A percentile compares a stretch with the other conserved stretches of the same genome.
phyloP scores from a whole-genome alignment of 495 filamentous ascomycete species.

The Aspergillus coremiiformis region DNA sequence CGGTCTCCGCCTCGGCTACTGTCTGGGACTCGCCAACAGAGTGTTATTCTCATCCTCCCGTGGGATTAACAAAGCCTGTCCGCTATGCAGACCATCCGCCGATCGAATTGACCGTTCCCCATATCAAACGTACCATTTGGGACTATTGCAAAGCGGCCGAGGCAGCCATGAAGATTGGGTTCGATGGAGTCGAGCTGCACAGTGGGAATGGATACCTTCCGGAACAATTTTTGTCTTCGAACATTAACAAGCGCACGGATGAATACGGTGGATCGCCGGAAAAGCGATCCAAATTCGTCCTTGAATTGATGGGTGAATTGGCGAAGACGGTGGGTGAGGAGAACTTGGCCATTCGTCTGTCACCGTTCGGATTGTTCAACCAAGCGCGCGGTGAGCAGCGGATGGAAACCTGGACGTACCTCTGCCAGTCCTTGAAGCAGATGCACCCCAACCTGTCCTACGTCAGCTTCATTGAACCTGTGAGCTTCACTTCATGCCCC shows the following conservation, averaged over 20 bases:
- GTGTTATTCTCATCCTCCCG: conserved; percentile 29
- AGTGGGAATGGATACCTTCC: conserved; percentile 45
- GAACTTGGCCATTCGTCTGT: conserved; percentile 22
- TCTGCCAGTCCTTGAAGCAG: conserved; percentile 45
- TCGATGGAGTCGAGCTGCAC: conserved; percentile 47
- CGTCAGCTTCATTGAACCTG: conserved; percentile 47
- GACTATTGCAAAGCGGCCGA: conserved; percentile 27
- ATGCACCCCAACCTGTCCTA: conserved; percentile 40
- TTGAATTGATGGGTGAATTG: conserved; percentile 35
- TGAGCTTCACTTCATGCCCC: conserved; percentile 13
- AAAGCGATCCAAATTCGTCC: conserved; percentile 37
- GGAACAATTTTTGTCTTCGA: conserved; percentile 42
- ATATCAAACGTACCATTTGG: conserved; percentile 29
- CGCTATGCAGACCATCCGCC: conserved; percentile 40
- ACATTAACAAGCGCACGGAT: conserved; percentile 42
- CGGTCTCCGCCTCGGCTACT: conserved; percentile 32
- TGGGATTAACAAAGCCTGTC: conserved; percentile 29
- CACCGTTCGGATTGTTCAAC: conserved; percentile 45
- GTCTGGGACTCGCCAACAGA: conserved; percentile 36
- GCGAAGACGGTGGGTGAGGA: conserved; percentile 22
- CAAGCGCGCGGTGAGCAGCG: conserved; percentile 39
- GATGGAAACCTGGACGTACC: conserved; percentile 44
- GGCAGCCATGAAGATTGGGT: conserved; percentile 21
- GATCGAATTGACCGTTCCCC: conserved; percentile 35
- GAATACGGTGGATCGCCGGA: conserved; percentile 41